phyloP scores from a whole-genome alignment of 179 eudicot species.

The Vitellaria paradoxa region DNA sequence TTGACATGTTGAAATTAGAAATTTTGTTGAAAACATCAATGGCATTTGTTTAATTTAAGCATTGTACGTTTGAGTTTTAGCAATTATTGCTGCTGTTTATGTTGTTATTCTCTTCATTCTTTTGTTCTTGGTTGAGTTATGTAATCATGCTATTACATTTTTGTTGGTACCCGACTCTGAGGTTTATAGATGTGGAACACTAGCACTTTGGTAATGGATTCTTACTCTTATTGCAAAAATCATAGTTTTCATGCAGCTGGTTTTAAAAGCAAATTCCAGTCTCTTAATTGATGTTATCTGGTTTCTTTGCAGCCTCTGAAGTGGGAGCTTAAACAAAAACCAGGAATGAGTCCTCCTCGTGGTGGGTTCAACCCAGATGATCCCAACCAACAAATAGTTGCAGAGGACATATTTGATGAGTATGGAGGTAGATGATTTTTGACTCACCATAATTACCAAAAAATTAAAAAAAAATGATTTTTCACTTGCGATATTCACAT shows the following conservation, averaged over 20 bases:
- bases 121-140: not conserved
- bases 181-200: not conserved
- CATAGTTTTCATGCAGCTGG: not conserved
- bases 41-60: not conserved
- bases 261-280: not conserved
- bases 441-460: not conserved
- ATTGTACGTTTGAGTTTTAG: too few species aligned
- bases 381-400: constrained; percentile 96
- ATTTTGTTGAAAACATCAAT: too few species aligned
- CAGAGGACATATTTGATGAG: constrained; percentile 96
- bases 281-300: constrained; percentile 14
- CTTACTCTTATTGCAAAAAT: not conserved
- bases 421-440: constrained; percentile 71
- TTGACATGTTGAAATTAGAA: too few species aligned
- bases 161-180: not conserved
- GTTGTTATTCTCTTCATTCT: not conserved
- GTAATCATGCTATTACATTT: not conserved
- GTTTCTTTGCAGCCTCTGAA: constrained; percentile 66
- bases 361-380: constrained; percentile 87
- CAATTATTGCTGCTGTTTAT: not conserved
- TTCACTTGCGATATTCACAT: not conserved
- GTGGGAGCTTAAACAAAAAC: constrained; percentile 96
- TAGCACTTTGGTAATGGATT: not conserved
- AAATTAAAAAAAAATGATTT: too few species aligned
- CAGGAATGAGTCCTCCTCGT: constrained; percentile 95